A percentile compares a stretch with the other conserved stretches of the same genome.
phyloP scores from a whole-genome alignment of 257 asterid species.

The Solanum pinnatisectum region DNA sequence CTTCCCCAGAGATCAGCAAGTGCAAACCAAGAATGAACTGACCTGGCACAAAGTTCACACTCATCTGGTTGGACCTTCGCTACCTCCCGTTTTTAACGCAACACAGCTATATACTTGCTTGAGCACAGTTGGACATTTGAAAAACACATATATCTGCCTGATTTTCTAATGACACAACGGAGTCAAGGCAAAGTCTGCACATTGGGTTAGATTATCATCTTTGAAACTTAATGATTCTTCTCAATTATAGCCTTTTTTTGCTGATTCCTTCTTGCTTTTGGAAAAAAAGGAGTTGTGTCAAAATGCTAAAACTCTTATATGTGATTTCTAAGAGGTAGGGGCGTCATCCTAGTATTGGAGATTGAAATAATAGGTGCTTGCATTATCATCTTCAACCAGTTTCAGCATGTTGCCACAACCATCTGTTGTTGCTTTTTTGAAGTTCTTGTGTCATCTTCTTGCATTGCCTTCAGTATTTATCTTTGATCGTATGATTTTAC shows the following conservation, averaged over 20 bases:
- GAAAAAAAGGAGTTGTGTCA: not conserved
- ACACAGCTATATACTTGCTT: not conserved
- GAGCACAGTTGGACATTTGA: not conserved
- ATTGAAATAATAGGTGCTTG: not conserved
- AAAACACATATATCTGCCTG: not conserved
- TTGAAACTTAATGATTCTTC: not conserved
- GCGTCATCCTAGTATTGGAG: not conserved
- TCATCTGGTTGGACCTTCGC: not conserved
- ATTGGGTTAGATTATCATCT: not conserved
- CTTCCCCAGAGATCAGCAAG: constrained; percentile 30
- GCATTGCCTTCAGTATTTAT: not conserved
- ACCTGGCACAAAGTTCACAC: not conserved
- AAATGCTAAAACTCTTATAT: not conserved
- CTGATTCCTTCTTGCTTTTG: not conserved
- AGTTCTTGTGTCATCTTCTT: not conserved
- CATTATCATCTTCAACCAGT: not conserved
- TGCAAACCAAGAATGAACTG: constrained; percentile 27
- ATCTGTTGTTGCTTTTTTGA: not conserved
- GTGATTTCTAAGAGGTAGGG: not conserved
- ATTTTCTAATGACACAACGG: not conserved
- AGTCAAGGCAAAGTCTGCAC: not conserved
- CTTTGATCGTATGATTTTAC: not conserved
- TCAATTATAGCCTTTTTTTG: not conserved
- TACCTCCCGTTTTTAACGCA: not conserved
- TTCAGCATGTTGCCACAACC: not conserved